Evolutionary conservation across 164 flowering plant genomes (phyloP).

Genomic region (Vitis cinerea): DNA sequence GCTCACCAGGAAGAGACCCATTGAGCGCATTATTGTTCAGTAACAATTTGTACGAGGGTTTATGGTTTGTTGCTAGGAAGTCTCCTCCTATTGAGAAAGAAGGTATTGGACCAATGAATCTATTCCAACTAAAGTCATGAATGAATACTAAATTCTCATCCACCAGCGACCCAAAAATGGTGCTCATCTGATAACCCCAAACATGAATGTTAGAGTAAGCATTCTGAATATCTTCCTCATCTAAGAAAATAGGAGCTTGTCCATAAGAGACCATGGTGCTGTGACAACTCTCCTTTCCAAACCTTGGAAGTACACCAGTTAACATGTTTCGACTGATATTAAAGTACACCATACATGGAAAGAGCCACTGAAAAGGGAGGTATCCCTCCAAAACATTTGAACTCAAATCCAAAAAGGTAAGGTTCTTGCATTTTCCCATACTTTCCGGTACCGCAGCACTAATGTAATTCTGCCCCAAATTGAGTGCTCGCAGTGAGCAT

Average conservation of each 20-base stretch:
- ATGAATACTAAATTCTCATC: conserved; percentile 17
- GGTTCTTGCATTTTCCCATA: conserved; percentile 46
- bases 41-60: conserved; percentile 35
- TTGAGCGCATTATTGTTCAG: conserved; percentile 55
- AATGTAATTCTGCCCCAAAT: conserved; percentile 59
- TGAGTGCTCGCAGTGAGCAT: conserved; percentile 47
- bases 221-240: conserved; percentile 23
- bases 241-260: conserved; percentile 15
- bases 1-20: conserved; percentile 41
- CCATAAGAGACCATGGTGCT: conserved; percentile 10
- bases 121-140: conserved; percentile 73
- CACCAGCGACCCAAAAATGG: conserved; percentile 1
- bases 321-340: conserved; percentile 57
- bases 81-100: conserved; percentile 39
- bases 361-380: conserved; percentile 40
- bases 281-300: conserved; percentile 33
- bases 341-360: conserved; percentile 65
- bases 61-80: conserved; percentile 12
- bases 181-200: conserved; percentile 22
- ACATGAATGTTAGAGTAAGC: conserved; percentile 15
- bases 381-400: conserved; percentile 50
- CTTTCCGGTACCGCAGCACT: conserved; percentile 44
- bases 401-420: conserved; percentile 62
- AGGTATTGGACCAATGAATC: conserved; percentile 45
- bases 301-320: conserved; percentile 45